Base-by-base conservation (phyloP, 2,329 filamentous ascomycete genomes). In the Ceratocystis eucalypticola region DNA sequence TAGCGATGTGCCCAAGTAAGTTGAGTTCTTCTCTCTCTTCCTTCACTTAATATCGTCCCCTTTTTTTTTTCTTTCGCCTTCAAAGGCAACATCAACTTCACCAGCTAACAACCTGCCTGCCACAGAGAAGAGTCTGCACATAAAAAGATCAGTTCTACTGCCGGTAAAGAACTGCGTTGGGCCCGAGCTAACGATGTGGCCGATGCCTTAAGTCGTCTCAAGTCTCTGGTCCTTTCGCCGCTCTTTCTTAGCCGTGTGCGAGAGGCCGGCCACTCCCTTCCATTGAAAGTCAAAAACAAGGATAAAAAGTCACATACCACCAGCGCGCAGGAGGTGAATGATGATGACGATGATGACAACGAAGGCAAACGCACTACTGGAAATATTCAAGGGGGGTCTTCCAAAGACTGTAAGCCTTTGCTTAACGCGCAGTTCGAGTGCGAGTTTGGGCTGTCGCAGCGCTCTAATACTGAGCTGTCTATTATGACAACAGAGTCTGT, bases 101-200 rank as follows among this genome's bases (percentile, higher is more conserved):
- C 17, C 5, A 33, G 17, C 45, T 55, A 55, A 53, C 33, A 48
- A 1, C 50, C 7, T 8, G 10, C 62, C 28, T n/a, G 8, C 17
- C 46, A 67, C 66, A 83, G 81, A 46, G 80, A 80, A 70, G 82
- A 84, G 70, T 84, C 82, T 33, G 82, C 80, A 44, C 82, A 82
- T 71, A 84, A 85, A 74, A 82, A 80, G 25, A 78, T 84, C 69
- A 80, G 81, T 65, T 75, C 76, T 6, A 78, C 83, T 68, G 77
- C 85, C 41, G 82, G 83, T 69, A 82, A 84, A 68, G 80, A 85
- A 46, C 80, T 82, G 37, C 77, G 82, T 71, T 84, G 82, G 77
- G 66, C 66, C 6, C 66, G 66, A 5, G 57, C 66, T 12, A 62
- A 46, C 37, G 57, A 65, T 25, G 33, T 68, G 20, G 44, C n/a